Base-by-base conservation (phyloP, 495 filamentous ascomycete genomes). In the Pseudevernia furfuracea region DNA sequence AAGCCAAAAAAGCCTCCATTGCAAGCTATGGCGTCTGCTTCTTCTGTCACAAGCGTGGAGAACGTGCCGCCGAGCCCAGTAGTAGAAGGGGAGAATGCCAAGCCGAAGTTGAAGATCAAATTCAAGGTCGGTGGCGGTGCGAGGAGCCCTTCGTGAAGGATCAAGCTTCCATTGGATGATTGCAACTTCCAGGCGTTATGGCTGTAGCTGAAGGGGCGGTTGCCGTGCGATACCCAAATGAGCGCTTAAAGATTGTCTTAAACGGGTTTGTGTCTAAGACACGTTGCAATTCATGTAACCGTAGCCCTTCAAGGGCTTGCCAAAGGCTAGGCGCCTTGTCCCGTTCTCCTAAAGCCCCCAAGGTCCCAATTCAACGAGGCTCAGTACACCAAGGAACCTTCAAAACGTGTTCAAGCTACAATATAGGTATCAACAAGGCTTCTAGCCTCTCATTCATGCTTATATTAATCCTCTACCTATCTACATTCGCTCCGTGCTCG, bases 1-100 rank as follows among this genome's bases (percentile, higher is more conserved):
- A 66, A 49, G 48, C 64, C 58, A 17, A 64, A 59, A 41, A 49
- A 48, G 44, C 58, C 66, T 19, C 43, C 32, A 25, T n/a, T 55
- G 21, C 61, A 58, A 25, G 48, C 38, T 39, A 37, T 30, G 12
- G 19, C 53, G 19, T 57, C 61, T 48, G 23, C 61, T 23, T 63
- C 61, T 17, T 63, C 61, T 14, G 23, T 56, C 21, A 57, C 52
- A 10, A 58, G 53, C 23, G 53, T 58, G 30, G 61, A 63, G 25
- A 63, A n/a, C 25, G 23, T 43, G 28, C 61, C 52, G 9, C 21
- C 53, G 8, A 48, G 61, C 43, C 53, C 28, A 34, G 52, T 57
- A 34, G 21, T 58, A 1, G 19, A 43, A 12, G 39, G 61, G 39
- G 41, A 63, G 30, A 25, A 15, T 17, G 32, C 37, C 11, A 58